Conservation (phyloP, 441 rosid species). For the Macaranga tanarius region DNA sequence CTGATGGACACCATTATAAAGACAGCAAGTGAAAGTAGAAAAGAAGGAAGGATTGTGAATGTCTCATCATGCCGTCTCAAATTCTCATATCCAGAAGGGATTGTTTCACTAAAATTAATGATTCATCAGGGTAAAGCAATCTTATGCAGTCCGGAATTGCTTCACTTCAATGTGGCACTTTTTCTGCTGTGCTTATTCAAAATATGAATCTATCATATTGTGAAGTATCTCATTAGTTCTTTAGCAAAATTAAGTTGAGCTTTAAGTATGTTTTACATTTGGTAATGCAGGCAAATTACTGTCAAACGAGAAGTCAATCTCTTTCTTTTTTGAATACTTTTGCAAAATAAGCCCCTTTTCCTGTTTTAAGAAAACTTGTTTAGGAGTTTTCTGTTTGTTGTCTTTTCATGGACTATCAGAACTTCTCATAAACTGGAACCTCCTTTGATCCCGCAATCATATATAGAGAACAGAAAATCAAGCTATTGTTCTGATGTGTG, state of each 20-base stretch:
- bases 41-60: conserved; percentile 59
- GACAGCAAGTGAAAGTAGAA: conserved; percentile 44
- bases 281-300: background rate
- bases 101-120: conserved; percentile 50
- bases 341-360: background rate
- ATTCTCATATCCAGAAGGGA: conserved; percentile 45
- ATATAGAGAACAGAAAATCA: background rate
- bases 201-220: background rate
- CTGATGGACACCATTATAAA: conserved; percentile 59
- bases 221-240: background rate
- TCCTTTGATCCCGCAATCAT: background rate
- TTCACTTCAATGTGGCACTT: background rate
- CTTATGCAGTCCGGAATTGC: background rate
- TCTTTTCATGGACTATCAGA: background rate
- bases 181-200: background rate
- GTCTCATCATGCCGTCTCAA: conserved; percentile 57
- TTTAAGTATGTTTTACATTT: too few relatives aligned
- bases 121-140: conserved; percentile 41
- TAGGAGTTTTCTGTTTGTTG: background rate
- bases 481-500: background rate
- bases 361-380: background rate
- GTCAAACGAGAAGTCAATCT: background rate
- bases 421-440: background rate
- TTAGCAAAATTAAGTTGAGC: background rate
- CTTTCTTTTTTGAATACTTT: conserved; percentile 1